Base-by-base conservation (phyloP, 2,329 filamentous ascomycete species). In the Incumbomyces lentus region DNA sequence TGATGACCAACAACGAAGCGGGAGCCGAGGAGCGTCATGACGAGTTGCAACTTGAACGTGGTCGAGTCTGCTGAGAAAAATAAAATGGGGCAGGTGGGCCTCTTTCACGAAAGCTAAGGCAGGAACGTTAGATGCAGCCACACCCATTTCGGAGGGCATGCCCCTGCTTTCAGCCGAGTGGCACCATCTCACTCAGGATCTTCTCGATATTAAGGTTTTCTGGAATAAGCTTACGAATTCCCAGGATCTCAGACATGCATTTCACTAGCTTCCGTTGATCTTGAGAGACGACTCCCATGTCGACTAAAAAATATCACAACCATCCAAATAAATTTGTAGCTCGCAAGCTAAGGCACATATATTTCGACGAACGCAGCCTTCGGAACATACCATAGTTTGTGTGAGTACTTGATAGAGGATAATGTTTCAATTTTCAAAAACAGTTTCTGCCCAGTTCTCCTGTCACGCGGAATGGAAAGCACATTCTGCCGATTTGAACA, bases 81-180 rank as follows among this genome's bases (percentile, higher is more conserved):
- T 37, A 37, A 45, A 45, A 16, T 42, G 26, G 40, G 26, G 26
- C 40, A 16, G 16, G 30, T 16, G 26, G 40, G 26, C 6, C 2
- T 16, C 26, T 12, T 16, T 43, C 3, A 41, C 19, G 12, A 3
- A 32, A 34, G 40, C 40, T 43, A 43, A 32, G 16, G 31, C 38
- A 40, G 38, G 38, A 40, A 40, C 38, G 14, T 26, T 30, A 2
- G 11, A 34, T 19, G 40, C 7, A 42, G 26, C 19, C 32, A 32
- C 39, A 29, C 19, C 30, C 26, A 32, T 40, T 18, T 18, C 17
- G 22, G 6, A 18, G 16, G 37, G 18, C 10, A 11, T 7, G 37
- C n/a, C 13, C 16, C 10, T 35, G 33, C 16, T 35, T 35, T 17
- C 42, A 45, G 22, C 42, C 42, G 42, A 16, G 42, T 45, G 42